These are phyloP conservation scores for Ceratobasidium papillatum DNA, from an alignment of 1,284 basidiomycete genomes.

Conservation along the genomic window DNA sequence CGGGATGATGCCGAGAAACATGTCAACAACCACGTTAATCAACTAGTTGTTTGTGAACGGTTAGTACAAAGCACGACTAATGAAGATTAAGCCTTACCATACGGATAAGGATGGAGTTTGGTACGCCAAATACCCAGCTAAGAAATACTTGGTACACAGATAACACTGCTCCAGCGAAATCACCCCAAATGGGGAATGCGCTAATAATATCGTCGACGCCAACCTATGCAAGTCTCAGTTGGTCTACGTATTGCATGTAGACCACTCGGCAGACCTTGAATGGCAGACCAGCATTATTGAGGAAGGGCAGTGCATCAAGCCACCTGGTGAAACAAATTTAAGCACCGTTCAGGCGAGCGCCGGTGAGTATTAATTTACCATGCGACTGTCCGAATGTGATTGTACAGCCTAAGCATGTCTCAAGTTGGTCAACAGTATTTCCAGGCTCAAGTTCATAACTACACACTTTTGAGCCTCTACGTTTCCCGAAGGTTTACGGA, in stretches of 20 bases:
- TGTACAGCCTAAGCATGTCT: constrained; percentile 47
- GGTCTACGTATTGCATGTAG: background rate
- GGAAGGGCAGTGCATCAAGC: constrained; percentile 45
- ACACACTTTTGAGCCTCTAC: constrained; percentile 48
- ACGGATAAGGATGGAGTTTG: constrained; percentile 45
- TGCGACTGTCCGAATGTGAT: constrained; percentile 48
- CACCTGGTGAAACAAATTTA: constrained; percentile 36
- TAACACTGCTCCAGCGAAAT: constrained; percentile 48
- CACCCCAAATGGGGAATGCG: constrained; percentile 49
- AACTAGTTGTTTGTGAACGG: constrained; percentile 9
- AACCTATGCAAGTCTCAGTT: constrained; percentile 16
- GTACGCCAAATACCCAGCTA: constrained; percentile 49
- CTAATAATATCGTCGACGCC: constrained; percentile 45
- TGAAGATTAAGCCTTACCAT: constrained; percentile 43
- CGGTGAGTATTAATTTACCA: constrained; percentile 41
- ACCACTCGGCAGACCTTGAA: constrained; percentile 37
- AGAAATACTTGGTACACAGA: constrained; percentile 50
- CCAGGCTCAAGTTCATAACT: background rate
- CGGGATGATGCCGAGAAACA: constrained; percentile 49
- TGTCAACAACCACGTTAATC: constrained; percentile 49
- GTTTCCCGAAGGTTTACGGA: constrained; percentile 43
- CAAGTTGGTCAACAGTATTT: background rate
- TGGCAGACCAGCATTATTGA: constrained; percentile 43
- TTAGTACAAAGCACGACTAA: background rate
- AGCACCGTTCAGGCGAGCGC: background rate